A percentile compares a stretch with the other conserved stretches of the same genome.
phyloP scores from a whole-genome alignment of 2,329 filamentous ascomycete species.

The Lanzia echinophila region DNA sequence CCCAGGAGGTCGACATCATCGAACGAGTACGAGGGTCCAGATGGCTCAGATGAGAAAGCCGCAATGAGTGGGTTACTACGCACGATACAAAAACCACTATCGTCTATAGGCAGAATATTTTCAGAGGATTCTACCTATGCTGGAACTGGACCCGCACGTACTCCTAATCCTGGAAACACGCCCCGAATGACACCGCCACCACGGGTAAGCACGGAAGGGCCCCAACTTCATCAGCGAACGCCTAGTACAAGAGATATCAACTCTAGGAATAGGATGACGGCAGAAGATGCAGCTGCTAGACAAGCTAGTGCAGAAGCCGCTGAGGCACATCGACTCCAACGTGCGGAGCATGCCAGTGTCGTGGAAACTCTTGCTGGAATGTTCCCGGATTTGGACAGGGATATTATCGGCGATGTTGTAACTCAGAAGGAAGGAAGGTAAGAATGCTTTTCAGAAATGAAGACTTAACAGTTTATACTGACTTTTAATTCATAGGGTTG shows the following conservation, averaged over 20 bases:
- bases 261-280: slow-evolving; percentile 43
- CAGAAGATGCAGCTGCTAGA: slow-evolving; percentile 80
- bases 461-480: slow-evolving; percentile 20
- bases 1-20: slow-evolving; percentile 50
- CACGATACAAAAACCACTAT: slow-evolving; percentile 85
- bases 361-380: slow-evolving; percentile 92
- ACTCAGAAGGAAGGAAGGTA: slow-evolving; percentile 90
- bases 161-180: slow-evolving; percentile 41
- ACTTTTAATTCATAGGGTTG: slow-evolving; percentile 51
- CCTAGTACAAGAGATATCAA: slow-evolving; percentile 14
- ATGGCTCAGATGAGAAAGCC: slow-evolving; percentile 62
- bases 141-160: slow-evolving; percentile 34
- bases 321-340: slow-evolving; percentile 75
- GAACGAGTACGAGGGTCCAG: slow-evolving; percentile 42
- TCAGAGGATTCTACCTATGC: slow-evolving; percentile 52
- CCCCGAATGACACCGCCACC: slow-evolving; percentile 28
- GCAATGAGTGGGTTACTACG: slow-evolving; percentile 80
- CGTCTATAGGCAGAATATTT: slow-evolving; percentile 91
- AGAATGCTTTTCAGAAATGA: slow-evolving; percentile 29
- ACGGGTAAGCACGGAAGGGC: slow-evolving; percentile 21
- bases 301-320: slow-evolving; percentile 88
- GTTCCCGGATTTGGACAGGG: slow-evolving; percentile 92
- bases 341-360: slow-evolving; percentile 80
- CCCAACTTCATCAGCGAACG: slow-evolving; percentile 16
- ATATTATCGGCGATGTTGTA: slow-evolving; percentile 95